Base-by-base conservation (phyloP, 306 rosid genomes). In the Castanospermum australe region DNA sequence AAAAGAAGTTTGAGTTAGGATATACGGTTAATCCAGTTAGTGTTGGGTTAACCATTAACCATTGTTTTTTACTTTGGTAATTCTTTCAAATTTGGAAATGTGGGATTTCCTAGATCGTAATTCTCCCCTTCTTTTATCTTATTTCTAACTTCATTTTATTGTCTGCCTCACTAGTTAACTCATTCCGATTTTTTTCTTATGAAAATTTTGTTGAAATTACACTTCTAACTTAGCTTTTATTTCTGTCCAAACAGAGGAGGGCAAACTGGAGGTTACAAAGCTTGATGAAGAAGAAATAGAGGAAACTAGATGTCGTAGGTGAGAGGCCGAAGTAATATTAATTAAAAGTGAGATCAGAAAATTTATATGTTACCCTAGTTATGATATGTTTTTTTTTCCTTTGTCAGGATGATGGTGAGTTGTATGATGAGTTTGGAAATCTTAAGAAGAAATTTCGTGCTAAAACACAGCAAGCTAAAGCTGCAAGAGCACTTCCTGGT, bases 401-500 rank as follows among this genome's bases (percentile, higher is more conserved):
- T n/a, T 82, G 11, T 56, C 85, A 95, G 99, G 99, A 95, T 80
- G 99, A 95, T 78, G 99, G 98, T 11, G 99, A 95, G 86, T 51
- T 95, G 88, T 95, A 95, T 66, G 99, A 95, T 81, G 99, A 95
- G 82, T 95, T 95, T 91, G 99, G 99, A 73, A 93, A 95, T 86
- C 94, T 95, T 12, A 95, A 95, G 91, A 95, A 95, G 86, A 95
- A 95, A 67, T 95, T 93, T 45, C 99, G 99, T 38, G 97, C 89
- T 42, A 95, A 93, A 87, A 88, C 96, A 4, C 96, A 92, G 82
- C 97, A 90, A 82, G 86, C 91, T 83, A 94, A 93, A 74, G 85
- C 97, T 52, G 94, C 91, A 77, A 82, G 83, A 11, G 88, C 72
- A 52, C 92, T 90, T 79, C 94, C 97, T 24, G 99, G 98, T 81